Percentiles rank a stretch among this genome's conserved stretches.
phyloP scores from a whole-genome alignment of 805 yeast genomes.

The Torulaspora maleeae region DNA sequence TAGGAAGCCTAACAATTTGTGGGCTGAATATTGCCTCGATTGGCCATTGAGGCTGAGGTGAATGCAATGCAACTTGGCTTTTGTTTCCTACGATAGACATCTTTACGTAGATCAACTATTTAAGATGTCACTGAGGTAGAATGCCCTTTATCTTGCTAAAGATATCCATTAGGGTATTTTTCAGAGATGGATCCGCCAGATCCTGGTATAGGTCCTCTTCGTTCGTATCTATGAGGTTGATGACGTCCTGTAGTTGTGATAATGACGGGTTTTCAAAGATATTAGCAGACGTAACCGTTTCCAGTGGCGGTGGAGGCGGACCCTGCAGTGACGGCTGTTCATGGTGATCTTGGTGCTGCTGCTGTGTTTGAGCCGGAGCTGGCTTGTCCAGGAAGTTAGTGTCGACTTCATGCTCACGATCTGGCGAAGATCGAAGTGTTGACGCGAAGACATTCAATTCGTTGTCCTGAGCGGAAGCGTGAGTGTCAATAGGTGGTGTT shows the following conservation, averaged over 20 bases:
- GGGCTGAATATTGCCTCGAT: too few relatives aligned
- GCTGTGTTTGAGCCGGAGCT: not conserved
- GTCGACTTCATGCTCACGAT: constrained; percentile 5
- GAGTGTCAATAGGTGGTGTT: constrained; percentile 2
- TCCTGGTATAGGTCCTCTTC: constrained; percentile 20
- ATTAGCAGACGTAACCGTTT: constrained; percentile 15
- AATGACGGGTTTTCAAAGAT: constrained; percentile 17
- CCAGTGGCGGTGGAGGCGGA: constrained; percentile 3
- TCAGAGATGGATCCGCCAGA: constrained; percentile 15
- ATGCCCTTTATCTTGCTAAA: constrained; percentile 18
- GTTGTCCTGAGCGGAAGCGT: constrained; percentile 6
- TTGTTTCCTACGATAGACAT: not conserved
- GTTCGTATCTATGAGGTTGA: constrained; percentile 16
- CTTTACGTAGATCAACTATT: constrained; percentile 1
- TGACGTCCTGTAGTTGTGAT: constrained; percentile 16
- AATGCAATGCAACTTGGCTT: not conserved
- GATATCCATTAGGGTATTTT: constrained; percentile 16
- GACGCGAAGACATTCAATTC: constrained; percentile 12
- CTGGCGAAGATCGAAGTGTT: constrained; percentile 8
- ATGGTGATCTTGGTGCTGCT: not conserved
- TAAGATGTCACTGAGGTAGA: constrained; percentile 14
- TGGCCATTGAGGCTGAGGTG: too few relatives aligned
- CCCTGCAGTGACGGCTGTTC: constrained; percentile 1
- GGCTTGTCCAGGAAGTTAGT: not conserved
- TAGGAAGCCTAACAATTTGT: not conserved